These are phyloP conservation scores for Ichthyophthirius multifiliis DNA, from an alignment of 169 alveolate genomes.

Conservation along the genomic window DNA sequence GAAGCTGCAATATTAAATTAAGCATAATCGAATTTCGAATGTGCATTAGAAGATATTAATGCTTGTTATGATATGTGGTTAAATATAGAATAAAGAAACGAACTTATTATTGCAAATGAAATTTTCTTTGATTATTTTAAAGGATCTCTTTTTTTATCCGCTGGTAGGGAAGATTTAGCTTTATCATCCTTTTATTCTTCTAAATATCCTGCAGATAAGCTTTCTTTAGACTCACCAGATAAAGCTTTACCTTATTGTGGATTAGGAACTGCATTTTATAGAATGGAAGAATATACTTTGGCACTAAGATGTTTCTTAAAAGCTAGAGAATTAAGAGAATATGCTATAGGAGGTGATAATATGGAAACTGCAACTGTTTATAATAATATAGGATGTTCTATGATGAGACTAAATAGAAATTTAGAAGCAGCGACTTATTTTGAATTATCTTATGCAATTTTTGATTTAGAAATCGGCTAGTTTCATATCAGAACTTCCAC, in stretches of 20 bases:
- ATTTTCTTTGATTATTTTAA: slow-evolving; percentile 46
- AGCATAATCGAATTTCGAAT: neutral
- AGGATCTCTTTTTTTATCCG: slow-evolving; percentile 72
- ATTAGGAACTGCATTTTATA: slow-evolving; percentile 69
- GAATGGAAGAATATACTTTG: slow-evolving; percentile 81
- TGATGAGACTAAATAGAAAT: slow-evolving; percentile 75
- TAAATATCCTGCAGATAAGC: slow-evolving; percentile 47
- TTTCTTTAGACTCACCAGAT: slow-evolving; percentile 75
- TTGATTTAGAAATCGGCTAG: slow-evolving; percentile 69
- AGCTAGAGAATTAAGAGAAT: slow-evolving; percentile 77
- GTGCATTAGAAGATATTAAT: neutral
- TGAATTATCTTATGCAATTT: slow-evolving; percentile 76
- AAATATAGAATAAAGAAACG: slow-evolving; percentile 3
- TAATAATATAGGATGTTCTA: slow-evolving; percentile 84
- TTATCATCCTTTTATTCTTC: slow-evolving; percentile 62
- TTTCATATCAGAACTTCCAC: slow-evolving; percentile 79
- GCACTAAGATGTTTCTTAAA: slow-evolving; percentile 65
- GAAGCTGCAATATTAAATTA: slow-evolving; percentile 4
- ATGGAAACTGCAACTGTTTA: slow-evolving; percentile 86
- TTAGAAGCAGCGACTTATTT: slow-evolving; percentile 80
- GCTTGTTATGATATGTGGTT: neutral
- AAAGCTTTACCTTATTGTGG: slow-evolving; percentile 82
- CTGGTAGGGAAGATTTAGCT: slow-evolving; percentile 79
- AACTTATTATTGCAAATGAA: slow-evolving; percentile 42
- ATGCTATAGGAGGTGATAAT: slow-evolving; percentile 85